Evolutionary conservation across 2,329 filamentous ascomycete genomes (phyloP), one percentile per base, ranked within the genome.

Genomic region (Fusarium sp.): DNA sequence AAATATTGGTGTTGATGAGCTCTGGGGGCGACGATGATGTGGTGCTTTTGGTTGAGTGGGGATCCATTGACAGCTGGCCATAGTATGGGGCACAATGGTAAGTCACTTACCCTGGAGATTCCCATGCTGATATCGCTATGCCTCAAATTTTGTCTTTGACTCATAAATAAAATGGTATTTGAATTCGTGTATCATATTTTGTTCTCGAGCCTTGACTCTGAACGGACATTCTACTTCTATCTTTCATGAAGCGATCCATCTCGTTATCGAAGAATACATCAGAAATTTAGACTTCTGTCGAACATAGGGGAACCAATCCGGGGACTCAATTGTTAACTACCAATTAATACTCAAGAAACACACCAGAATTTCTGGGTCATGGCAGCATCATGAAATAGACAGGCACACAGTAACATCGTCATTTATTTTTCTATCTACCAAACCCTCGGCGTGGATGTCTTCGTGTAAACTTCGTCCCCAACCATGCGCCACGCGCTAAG

Each of bases 401-500:
- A 60, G 36, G 59, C 45, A 59, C 56, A 68, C 42, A 53, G 35
- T 58, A 59, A 64, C 44, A 20, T 72, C 64, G 54, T 75, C 70
- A 75, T 76, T 63, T 78, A 73, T 68, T 71, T 75, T 74, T 78
- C 72, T 77, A 61, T 78, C 68, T 76, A 78, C 67, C 60, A 70
- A 58, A 63, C 48, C 56, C 75, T 68, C 62, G 75, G 72, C 75
- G 36, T 71, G 70, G 66, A 59, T 74, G 64, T 76, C 70, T 76
- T 76, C 77, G 48, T 78, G 57, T 78, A 65, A 74, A 53, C 61
- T 62, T 74, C 69, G 71, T 75, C 68, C 64, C 63, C 68, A 64
- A 60, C 67, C 72, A 64, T 69, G 62, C 65, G 71, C 62, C 70
- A 65, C 66, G 66, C 70, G 69, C 65, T 76, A 69, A 69, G 68